phyloP scores from a whole-genome alignment of 148 eudicot genomes.

The Suaeda aralocaspica region DNA sequence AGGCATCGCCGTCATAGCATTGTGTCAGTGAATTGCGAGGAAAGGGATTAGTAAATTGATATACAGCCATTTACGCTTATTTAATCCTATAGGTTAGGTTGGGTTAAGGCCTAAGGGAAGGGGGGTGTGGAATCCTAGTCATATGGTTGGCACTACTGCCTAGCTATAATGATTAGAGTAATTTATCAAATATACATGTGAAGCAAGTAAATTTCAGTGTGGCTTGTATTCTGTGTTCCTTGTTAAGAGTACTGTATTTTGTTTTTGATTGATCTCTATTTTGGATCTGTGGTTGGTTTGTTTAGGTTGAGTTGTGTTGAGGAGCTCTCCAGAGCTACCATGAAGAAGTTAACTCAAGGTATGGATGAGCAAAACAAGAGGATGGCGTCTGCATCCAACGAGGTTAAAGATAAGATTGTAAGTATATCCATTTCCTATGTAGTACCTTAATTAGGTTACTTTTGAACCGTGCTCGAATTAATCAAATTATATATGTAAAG shows the following conservation, averaged over 20 bases:
- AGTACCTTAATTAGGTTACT: too few relatives aligned
- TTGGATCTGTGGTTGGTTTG: constrained; percentile 7
- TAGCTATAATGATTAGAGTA: not conserved
- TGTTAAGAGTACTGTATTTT: not conserved
- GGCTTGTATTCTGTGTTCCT: not conserved
- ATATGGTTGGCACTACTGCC: not conserved
- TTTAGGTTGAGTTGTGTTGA: constrained; percentile 74
- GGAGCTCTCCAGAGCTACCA: constrained; percentile 72
- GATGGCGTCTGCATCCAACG: constrained; percentile 78
- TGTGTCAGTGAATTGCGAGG: too few relatives aligned
- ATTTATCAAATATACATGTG: not conserved
- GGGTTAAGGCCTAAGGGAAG: too few relatives aligned
- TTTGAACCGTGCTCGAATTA: too few relatives aligned
- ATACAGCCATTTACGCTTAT: too few relatives aligned
- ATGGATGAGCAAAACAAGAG: constrained; percentile 75
- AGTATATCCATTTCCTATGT: constrained; percentile 22
- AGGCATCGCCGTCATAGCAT: too few relatives aligned
- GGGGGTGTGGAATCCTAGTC: too few relatives aligned
- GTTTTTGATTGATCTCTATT: not conserved
- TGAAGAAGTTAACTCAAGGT: constrained; percentile 80
- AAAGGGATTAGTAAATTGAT: too few relatives aligned
- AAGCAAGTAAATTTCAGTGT: not conserved
- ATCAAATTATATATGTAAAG: too few relatives aligned
- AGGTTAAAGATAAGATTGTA: constrained; percentile 72
- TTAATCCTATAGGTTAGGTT: too few relatives aligned